A percentile compares a stretch with the other conserved stretches of the same genome.
phyloP scores from a whole-genome alignment of 2,329 filamentous ascomycete species.

The Penicillium hesseltinei region DNA sequence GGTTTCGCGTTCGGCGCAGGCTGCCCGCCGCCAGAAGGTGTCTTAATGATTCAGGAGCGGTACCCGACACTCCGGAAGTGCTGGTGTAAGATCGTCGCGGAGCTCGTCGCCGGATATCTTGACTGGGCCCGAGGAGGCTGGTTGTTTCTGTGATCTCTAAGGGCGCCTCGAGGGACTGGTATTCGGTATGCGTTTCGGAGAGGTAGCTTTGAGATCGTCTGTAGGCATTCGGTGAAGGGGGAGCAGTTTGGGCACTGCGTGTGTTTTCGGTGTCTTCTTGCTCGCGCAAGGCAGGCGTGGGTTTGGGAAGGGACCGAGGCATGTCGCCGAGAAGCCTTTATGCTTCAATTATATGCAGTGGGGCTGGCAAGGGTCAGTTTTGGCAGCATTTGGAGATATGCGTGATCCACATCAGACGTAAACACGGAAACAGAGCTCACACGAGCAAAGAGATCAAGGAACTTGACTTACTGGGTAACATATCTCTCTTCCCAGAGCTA shows the following conservation, averaged over 20 bases:
- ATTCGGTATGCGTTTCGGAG: slow-evolving; percentile 33
- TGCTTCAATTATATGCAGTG: slow-evolving; percentile 3
- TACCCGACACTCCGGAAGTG: slow-evolving; percentile 34
- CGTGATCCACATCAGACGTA: slow-evolving; percentile 1
- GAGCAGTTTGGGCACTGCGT: slow-evolving; percentile 31
- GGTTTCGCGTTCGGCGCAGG: slow-evolving; percentile 42
- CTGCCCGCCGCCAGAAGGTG: slow-evolving; percentile 37
- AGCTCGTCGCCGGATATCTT: slow-evolving; percentile 17
- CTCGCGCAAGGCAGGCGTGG: slow-evolving; percentile 16
- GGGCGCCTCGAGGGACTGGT: slow-evolving; percentile 32
- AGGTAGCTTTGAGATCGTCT: slow-evolving; percentile 31
- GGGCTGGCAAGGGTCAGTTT: slow-evolving; percentile 8
- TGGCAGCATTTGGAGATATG: neutral
- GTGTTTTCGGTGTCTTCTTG: slow-evolving; percentile 14
- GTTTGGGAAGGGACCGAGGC: slow-evolving; percentile 34
- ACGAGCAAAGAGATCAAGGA: neutral
- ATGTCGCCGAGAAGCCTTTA: slow-evolving; percentile 19
- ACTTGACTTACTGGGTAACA: neutral
- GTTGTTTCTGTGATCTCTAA: slow-evolving; percentile 36
- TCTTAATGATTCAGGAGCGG: slow-evolving; percentile 36
- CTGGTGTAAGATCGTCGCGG: slow-evolving; percentile 40
- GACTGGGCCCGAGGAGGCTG: slow-evolving; percentile 31
- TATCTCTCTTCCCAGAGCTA: neutral
- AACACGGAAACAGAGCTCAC: neutral
- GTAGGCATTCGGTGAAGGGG: slow-evolving; percentile 37